Percentiles rank a stretch among this genome's conserved stretches.
Conservation (phyloP, 306 rosid species). For the Malus sylvestris region DNA sequence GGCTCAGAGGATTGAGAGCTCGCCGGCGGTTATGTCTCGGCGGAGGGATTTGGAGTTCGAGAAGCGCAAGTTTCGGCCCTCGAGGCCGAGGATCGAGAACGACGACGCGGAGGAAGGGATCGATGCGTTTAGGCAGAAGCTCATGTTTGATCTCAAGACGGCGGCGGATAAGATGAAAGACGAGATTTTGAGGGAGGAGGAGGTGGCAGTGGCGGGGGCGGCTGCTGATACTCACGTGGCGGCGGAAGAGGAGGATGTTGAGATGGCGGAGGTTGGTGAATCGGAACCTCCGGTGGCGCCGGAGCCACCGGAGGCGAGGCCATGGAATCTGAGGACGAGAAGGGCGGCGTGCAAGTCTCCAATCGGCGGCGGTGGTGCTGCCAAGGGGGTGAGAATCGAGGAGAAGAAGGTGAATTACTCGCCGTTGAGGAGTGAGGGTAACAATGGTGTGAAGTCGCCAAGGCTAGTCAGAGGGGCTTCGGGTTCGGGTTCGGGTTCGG, state of each 20-base stretch:
- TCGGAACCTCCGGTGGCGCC: neutral
- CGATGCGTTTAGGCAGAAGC: constrained; percentile 77
- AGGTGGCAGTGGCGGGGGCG: constrained; percentile 6
- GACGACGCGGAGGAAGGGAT: constrained; percentile 50
- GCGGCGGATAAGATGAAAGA: constrained; percentile 60
- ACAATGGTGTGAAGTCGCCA: constrained; percentile 33
- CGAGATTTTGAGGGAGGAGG: constrained; percentile 49
- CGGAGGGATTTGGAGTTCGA: constrained; percentile 27
- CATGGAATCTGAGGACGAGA: constrained; percentile 78
- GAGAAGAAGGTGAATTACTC: constrained; percentile 40
- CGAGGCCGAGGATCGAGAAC: constrained; percentile 31
- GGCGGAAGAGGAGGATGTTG: constrained; percentile 10
- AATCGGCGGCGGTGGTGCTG: constrained; percentile 16
- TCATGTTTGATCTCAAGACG: constrained; percentile 72
- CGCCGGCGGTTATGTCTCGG: constrained; percentile 7
- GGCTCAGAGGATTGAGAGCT: constrained; percentile 18
- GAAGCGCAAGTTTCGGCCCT: constrained; percentile 15
- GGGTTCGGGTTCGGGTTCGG: constrained; percentile 21
- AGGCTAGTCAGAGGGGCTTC: constrained; percentile 30
- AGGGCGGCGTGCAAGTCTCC: constrained; percentile 50
- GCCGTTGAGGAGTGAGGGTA: constrained; percentile 38
- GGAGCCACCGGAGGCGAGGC: constrained; percentile 19
- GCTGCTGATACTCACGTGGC: neutral
- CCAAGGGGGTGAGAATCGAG: constrained; percentile 45
- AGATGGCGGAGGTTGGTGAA: constrained; percentile 1